Evolutionary conservation across 306 rosid genomes (phyloP).

Genomic region (Styphnolobium japonicum): DNA sequence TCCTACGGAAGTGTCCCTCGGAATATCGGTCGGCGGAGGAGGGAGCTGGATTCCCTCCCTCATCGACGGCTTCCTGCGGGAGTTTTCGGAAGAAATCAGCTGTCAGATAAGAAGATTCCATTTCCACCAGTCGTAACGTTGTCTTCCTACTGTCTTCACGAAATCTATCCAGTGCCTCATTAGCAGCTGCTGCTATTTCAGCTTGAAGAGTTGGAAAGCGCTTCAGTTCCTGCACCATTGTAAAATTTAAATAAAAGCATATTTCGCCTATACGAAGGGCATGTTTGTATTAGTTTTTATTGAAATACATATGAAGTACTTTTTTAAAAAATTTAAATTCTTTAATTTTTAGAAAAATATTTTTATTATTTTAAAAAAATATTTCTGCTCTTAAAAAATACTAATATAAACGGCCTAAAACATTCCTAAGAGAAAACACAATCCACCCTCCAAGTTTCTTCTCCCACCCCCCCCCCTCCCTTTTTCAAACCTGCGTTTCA

Average conservation of each 20-base stretch:
- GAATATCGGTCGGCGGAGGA: constrained; percentile 56
- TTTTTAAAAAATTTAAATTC: no score
- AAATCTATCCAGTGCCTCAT: constrained; percentile 82
- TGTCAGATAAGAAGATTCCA: constrained; percentile 94
- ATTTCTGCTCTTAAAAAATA: no score
- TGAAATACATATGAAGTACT: no score
- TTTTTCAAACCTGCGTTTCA: constrained; percentile 77
- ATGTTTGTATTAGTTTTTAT: no score
- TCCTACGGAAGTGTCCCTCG: constrained; percentile 74
- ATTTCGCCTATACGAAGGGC: no score
- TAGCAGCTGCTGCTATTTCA: constrained; percentile 78
- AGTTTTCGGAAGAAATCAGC: constrained; percentile 94
- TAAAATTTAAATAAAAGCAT: constrained; percentile 7
- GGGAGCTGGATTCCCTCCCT: constrained; percentile 49
- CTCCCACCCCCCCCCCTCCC: no score
- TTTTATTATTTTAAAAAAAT: no score
- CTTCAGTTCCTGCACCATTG: constrained; percentile 65
- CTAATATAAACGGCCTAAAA: no score
- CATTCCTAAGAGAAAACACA: not conserved
- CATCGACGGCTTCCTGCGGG: constrained; percentile 75
- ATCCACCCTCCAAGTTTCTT: not conserved
- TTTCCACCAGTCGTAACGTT: constrained; percentile 78
- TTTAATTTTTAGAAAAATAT: no score
- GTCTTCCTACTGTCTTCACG: constrained; percentile 86
- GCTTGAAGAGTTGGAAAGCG: constrained; percentile 85